A percentile compares a stretch with the other conserved stretches of the same genome.
Conservation (phyloP, 345 rosid genomes). For the Corymbia maculata region DNA sequence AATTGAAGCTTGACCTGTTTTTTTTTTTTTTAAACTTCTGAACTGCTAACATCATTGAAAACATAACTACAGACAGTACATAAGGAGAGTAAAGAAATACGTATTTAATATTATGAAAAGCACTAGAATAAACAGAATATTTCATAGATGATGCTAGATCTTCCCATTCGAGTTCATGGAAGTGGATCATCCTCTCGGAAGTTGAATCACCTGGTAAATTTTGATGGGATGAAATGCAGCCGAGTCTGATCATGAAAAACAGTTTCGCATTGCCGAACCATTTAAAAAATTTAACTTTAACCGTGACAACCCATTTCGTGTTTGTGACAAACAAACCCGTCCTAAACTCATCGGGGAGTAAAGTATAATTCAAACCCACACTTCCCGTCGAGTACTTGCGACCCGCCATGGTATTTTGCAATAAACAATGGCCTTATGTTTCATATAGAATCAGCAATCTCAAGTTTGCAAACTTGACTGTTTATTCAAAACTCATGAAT, state of each 20-base stretch:
- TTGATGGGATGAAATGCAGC: neutral
- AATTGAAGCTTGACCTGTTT: neutral
- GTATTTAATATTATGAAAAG: neutral
- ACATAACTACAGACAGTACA: neutral
- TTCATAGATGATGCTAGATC: neutral
- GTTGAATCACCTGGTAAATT: neutral
- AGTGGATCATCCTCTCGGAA: neutral
- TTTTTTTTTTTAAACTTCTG: neutral
- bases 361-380: neutral
- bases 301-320: neutral
- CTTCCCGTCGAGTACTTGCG: neutral
- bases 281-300: neutral
- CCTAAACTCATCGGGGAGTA: neutral
- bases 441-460: neutral
- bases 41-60: neutral
- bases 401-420: neutral
- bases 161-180: neutral
- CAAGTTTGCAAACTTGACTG: neutral
- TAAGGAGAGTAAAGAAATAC: neutral
- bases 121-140: neutral
- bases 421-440: neutral
- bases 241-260: neutral
- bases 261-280: neutral
- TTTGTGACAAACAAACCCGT: no score
- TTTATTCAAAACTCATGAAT: neutral